These are phyloP conservation scores for Verticillium tricorpus DNA, from an alignment of 2,329 filamentous ascomycete genomes.

Conservation along the genomic window DNA sequence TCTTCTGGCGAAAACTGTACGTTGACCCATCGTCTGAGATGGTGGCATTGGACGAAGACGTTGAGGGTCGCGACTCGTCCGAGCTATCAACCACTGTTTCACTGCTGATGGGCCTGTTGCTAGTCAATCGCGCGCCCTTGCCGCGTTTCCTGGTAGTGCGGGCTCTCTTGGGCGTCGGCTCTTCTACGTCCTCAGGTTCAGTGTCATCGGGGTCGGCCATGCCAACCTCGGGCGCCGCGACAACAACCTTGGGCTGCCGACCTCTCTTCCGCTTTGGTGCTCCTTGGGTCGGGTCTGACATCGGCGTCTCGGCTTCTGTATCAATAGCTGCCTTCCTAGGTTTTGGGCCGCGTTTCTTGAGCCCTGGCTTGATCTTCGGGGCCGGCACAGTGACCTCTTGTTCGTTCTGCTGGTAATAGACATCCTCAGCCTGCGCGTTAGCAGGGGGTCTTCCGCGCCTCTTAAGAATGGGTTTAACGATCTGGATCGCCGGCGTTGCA, in stretches of 20 bases:
- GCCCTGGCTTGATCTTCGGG: conserved; percentile 4
- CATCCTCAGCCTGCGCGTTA: neutral
- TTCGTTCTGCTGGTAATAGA: neutral
- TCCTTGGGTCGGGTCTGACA: conserved; percentile 3
- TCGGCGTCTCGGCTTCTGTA: conserved; percentile 10
- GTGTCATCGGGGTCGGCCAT: neutral
- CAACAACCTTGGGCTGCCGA: conserved; percentile 8
- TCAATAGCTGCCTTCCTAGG: conserved; percentile 7
- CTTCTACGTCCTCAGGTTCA: conserved; percentile 1
- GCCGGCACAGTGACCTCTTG: neutral
- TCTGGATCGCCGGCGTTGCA: conserved; percentile 36
- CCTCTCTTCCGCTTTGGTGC: conserved; percentile 12
- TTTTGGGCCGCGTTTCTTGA: conserved; percentile 6
- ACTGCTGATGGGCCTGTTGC: neutral
- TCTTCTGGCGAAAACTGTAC: conserved; percentile 20
- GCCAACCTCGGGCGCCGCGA: conserved; percentile 4
- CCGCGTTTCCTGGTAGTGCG: conserved; percentile 9
- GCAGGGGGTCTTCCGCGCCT: conserved; percentile 22
- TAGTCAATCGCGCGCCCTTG: neutral
- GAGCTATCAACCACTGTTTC: conserved; percentile 17
- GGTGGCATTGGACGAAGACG: conserved; percentile 48
- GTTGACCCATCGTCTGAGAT: conserved; percentile 17
- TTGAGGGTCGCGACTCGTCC: conserved; percentile 46
- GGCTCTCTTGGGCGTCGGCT: conserved; percentile 8
- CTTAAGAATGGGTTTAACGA: conserved; percentile 12